Base-by-base conservation (phyloP, 805 yeast species). In the Kockiozyma suomiensis region DNA sequence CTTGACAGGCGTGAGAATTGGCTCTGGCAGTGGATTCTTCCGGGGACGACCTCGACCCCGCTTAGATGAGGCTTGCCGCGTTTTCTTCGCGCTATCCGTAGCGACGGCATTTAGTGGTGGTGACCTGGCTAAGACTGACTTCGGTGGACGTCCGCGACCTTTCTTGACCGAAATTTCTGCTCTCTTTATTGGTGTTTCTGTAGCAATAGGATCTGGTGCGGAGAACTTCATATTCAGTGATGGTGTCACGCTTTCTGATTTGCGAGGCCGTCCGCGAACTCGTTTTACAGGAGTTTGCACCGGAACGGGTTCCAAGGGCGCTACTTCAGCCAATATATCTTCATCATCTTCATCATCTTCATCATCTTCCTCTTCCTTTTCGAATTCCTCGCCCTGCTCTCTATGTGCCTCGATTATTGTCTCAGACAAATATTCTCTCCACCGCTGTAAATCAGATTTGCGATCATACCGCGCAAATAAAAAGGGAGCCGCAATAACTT, bases 181-280 rank as follows among this genome's bases (percentile, higher is more conserved):
- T 3, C 25, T 23, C 47, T 23, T 48, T 21, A 10, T 7, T 2
- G 46, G 50, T 8, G 37, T 46, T 28, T 30, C 23, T 30, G 3
- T 28, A 13, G 7, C 23, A 23, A 10, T n/a, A 12, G 50, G 19
- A 1, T 37, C 10, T 28, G 32, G 28, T 10, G 48, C n/a, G n/a
- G n/a, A n/a, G n/a, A n/a, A n/a, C 15, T 26, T 43, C 48, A 21
- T 6, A n/a, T 3, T n/a, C 15, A 21, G 28, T 26, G 30, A 43
- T 13, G 15, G 19, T 17, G 17, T 28, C 12, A 7, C 15, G 21
- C 43, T 3, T 3, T 46, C 58, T 28, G 51, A 48, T 21, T 47
- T 54, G 21, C 40, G 48, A 4, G 53, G 53, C 32, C 53, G 37
- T 8, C 53, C 58, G 12, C 53, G 52, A 6, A 53, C 58, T 37